Percentiles rank a stretch among this genome's conserved stretches.
phyloP scores from a whole-genome alignment of 2,329 filamentous ascomycete species.

The Fusarium lateritium region DNA sequence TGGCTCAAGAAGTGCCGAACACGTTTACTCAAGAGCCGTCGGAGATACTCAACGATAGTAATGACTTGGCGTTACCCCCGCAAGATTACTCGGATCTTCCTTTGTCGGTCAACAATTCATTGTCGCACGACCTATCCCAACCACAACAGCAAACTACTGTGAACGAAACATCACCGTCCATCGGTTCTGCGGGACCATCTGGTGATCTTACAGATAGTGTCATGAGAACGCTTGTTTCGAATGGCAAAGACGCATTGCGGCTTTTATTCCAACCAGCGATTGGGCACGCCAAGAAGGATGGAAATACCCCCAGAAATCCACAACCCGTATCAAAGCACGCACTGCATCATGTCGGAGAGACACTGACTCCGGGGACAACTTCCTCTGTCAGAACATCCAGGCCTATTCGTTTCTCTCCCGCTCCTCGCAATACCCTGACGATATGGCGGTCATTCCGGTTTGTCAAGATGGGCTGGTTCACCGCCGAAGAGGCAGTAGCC shows the following conservation, averaged over 20 bases:
- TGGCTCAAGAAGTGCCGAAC: background rate
- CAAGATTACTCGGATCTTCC: background rate
- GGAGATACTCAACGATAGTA: background rate
- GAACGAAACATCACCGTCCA: background rate
- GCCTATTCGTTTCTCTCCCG: fast-evolving
- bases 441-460: constrained; percentile 56
- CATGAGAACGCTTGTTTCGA: constrained; percentile 65
- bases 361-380: background rate
- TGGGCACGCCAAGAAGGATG: constrained; percentile 18
- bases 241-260: constrained; percentile 67
- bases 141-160: background rate
- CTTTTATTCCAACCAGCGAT: constrained; percentile 64
- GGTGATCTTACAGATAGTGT: constrained; percentile 43
- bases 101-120: background rate
- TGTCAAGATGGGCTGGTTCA: constrained; percentile 70
- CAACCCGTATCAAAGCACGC: background rate
- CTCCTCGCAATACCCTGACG: background rate
- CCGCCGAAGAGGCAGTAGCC: constrained; percentile 66
- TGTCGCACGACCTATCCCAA: background rate
- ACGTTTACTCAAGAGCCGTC: background rate
- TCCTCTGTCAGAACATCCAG: background rate
- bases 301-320: background rate
- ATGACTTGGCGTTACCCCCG: background rate
- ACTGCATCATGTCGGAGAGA: background rate
- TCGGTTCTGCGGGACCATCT: background rate